Conservation (phyloP, 2,329 filamentous ascomycete genomes). For the Botrytis cinerea region DNA sequence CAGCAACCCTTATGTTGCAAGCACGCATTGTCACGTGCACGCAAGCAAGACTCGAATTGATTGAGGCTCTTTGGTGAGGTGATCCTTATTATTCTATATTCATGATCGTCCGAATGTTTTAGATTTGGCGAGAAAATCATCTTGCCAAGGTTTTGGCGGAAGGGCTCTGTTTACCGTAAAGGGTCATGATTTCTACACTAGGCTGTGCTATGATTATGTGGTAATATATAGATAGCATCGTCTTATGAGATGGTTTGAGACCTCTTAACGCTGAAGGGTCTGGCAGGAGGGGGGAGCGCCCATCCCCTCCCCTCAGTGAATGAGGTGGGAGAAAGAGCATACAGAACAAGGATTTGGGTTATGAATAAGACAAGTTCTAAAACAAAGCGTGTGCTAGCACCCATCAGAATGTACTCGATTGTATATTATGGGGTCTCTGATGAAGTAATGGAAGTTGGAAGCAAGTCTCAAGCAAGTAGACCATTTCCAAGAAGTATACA, state of each 20-base stretch:
- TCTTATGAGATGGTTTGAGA: not conserved
- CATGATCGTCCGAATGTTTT: not conserved
- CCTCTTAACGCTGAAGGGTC: not conserved
- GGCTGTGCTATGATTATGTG: not conserved
- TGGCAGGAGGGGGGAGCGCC: not conserved
- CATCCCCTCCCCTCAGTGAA: not conserved
- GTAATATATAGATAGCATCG: not conserved
- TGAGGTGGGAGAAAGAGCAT: not conserved
- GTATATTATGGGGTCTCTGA: not conserved
- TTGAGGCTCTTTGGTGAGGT: slow-evolving; percentile 7
- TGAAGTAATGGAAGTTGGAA: not conserved
- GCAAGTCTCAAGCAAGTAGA: not conserved
- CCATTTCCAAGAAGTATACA: not conserved
- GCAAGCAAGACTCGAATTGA: not conserved
- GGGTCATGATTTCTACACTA: not conserved
- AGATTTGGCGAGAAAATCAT: not conserved
- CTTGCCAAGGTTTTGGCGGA: not conserved
- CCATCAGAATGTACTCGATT: not conserved
- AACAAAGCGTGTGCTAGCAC: not conserved
- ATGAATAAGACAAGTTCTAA: not conserved
- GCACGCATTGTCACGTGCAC: slow-evolving; percentile 7
- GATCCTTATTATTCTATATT: not conserved
- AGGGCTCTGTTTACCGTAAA: not conserved
- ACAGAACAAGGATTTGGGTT: not conserved
- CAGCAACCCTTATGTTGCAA: not conserved